Base-by-base conservation (phyloP, 192 early-diverging fungal genomes). In the Coemansia sp. region DNA sequence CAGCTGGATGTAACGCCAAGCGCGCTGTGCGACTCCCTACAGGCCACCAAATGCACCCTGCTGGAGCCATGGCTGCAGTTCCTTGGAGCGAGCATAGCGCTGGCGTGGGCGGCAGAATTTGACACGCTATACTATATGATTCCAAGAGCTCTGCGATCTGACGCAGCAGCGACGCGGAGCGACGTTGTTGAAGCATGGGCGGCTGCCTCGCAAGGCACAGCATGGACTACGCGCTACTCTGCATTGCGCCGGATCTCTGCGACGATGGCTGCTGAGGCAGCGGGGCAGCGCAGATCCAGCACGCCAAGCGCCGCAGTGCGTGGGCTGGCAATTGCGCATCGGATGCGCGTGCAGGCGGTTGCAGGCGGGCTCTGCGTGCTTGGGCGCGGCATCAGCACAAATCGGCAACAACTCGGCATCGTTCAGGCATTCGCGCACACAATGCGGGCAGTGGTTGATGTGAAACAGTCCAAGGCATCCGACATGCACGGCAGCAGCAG, bases 101-200 rank as follows among this genome's bases (percentile, higher is more conserved):
- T 24, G 11, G 33, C 60, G 34, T 81, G 78, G 78, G 67, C 67
- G 2, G 59, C 21, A 12, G 58, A 69, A n/a, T 76, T 76, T 18
- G 56, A 62, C 45, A 24, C 36, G 9, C 57, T 81, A 52, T 81
- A 81, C 60, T 76, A 63, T 23, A 34, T 20, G 39, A 59, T 76
- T 30, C 69, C 73, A 4, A 9, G 2, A 0, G 55, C 41, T 34
- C 72, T 75, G 35, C 60, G 53, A 6, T 9, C 39, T 2, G 70
- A 72, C 36, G 60, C 41, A 4, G 30, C 30, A 4, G 73, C 78
- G 0, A 81, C 78, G 20, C 73, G 66, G 18, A 67, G 67, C 34
- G 70, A 81, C 57, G 64, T 81, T 9, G 69, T 81, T 6, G 35
- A 43, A 8, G 78, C 78, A 2, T 81, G 78, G 78, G 39, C 18